Base-by-base conservation (phyloP, 768 basidiomycete genomes). In the Mrakia blollopis region DNA sequence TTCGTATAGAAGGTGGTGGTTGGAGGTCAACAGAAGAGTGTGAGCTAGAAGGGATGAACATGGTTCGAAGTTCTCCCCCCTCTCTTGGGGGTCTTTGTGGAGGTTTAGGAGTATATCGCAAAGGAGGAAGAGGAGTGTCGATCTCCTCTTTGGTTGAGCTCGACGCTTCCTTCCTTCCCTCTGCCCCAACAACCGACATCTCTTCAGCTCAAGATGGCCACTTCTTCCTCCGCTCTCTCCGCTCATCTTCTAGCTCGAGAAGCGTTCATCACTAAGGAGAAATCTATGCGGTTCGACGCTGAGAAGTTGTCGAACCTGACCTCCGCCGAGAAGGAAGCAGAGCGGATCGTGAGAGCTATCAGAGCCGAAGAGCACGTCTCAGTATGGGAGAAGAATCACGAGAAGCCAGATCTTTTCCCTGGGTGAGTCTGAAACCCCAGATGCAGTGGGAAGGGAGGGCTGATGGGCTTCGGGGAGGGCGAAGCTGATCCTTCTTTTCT, bases 371-470 rank as follows among this genome's bases (percentile, higher is more conserved):
- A 92, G 80, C 87, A 86, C 0, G 80, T 82, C 32, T 85, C 86
- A 0, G 84, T 91, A n/a, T 92, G 91, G 91, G 85, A 80, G 52
- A 83, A 83, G 89, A 32, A 87, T 78, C 85, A 87, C 23, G 85
- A 85, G 6, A 84, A 25, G 65, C 87, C 86, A 6, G 88, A 91
- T 79, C 85, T 89, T 0, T 92, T 91, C 79, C 90, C 90, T 30
- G 91, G 91, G 61, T 50, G 47, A 50, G 47, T 50, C 18, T 16
- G 18, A 18, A 50, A 50, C 7, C n/a, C n/a, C n/a, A n/a, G n/a
- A n/a, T n/a, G 44, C 10, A 13, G 44, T 9, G 11, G 5, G 47
- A 14, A 50, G 16, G 47, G 47, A 50, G 47, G 47, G 47, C 47
- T 50, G 47, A 50, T n/a, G n/a, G n/a, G 47, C 47, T 50, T 7